phyloP scores from a whole-genome alignment of 164 flowering plant genomes.

The Macadamia integrifolia region DNA sequence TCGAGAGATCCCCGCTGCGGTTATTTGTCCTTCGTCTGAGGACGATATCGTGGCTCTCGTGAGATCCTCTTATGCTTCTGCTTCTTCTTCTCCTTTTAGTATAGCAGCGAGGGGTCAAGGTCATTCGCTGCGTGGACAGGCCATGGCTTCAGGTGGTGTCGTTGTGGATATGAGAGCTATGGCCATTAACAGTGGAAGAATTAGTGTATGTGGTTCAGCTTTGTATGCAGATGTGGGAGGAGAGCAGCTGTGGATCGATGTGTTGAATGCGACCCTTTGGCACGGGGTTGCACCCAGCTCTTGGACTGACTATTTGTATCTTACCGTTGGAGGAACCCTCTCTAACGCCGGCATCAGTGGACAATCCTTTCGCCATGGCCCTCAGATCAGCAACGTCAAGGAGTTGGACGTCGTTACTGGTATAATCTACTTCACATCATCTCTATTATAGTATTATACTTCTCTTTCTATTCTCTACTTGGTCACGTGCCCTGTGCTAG shows the following conservation, averaged over 20 bases:
- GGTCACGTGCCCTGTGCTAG: too few species aligned
- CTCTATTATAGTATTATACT: too few species aligned
- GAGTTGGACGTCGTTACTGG: conserved; percentile 88
- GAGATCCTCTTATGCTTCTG: conserved; percentile 25
- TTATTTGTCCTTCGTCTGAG: conserved; percentile 50
- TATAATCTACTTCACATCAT: conserved; percentile 8
- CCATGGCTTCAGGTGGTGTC: conserved; percentile 61
- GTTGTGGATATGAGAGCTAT: conserved; percentile 70
- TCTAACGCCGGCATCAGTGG: conserved; percentile 93
- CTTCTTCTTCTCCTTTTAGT: conserved; percentile 25
- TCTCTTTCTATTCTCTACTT: too few species aligned
- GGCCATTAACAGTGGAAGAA: conserved; percentile 8
- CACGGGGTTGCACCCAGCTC: conserved; percentile 74
- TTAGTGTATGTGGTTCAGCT: conserved; percentile 25
- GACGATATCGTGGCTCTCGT: conserved; percentile 45
- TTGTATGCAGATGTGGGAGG: conserved; percentile 67
- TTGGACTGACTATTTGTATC: conserved; percentile 87
- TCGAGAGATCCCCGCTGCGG: conserved; percentile 40
- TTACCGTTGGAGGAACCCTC: conserved; percentile 88
- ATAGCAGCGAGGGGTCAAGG: conserved; percentile 70
- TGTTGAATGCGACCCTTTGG: conserved; percentile 39
- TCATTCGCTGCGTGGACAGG: conserved; percentile 76
- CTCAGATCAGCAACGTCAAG: conserved; percentile 75
- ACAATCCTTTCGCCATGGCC: conserved; percentile 69
- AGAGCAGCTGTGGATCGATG: conserved; percentile 74